phyloP scores from a whole-genome alignment of 2,329 filamentous ascomycete species.

The Alternaria rosae region DNA sequence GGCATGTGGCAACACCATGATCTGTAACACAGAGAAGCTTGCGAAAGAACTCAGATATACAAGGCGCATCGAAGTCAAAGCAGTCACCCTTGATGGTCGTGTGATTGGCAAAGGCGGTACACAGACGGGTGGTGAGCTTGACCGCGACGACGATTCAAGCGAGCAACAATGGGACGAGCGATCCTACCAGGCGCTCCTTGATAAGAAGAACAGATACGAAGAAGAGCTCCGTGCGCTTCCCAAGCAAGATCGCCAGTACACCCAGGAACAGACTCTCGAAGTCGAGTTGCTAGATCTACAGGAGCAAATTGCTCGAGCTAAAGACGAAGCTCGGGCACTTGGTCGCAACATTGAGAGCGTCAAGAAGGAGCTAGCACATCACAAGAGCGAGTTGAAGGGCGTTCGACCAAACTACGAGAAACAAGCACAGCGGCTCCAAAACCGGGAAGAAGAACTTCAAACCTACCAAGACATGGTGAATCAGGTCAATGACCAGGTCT shows the following conservation, averaged over 20 bases:
- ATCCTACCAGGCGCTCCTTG: constrained; percentile 84
- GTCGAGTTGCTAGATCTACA: constrained; percentile 82
- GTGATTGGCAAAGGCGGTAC: constrained; percentile 96
- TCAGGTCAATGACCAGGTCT: constrained; percentile 86
- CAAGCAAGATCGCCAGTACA: constrained; percentile 75
- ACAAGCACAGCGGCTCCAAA: constrained; percentile 72
- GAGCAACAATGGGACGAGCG: constrained; percentile 88
- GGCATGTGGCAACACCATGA: constrained; percentile 91
- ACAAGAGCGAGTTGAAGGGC: constrained; percentile 75
- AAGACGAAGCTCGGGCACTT: constrained; percentile 78
- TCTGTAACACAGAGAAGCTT: constrained; percentile 86
- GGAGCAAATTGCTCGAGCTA: constrained; percentile 73
- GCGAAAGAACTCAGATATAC: constrained; percentile 91
- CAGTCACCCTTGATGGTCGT: constrained; percentile 92
- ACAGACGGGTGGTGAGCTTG: constrained; percentile 93
- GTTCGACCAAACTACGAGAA: constrained; percentile 79
- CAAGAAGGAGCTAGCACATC: constrained; percentile 78
- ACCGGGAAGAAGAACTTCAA: constrained; percentile 63
- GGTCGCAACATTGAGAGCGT: constrained; percentile 86
- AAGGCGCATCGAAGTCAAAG: constrained; percentile 85
- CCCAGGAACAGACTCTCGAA: constrained; percentile 81
- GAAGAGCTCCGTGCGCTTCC: constrained; percentile 82
- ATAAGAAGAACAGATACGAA: constrained; percentile 75
- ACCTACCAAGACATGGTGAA: constrained; percentile 71
- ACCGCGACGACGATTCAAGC: constrained; percentile 67